phyloP scores from a whole-genome alignment of 2,329 filamentous ascomycete species.

The Elsinoe necatrix region DNA sequence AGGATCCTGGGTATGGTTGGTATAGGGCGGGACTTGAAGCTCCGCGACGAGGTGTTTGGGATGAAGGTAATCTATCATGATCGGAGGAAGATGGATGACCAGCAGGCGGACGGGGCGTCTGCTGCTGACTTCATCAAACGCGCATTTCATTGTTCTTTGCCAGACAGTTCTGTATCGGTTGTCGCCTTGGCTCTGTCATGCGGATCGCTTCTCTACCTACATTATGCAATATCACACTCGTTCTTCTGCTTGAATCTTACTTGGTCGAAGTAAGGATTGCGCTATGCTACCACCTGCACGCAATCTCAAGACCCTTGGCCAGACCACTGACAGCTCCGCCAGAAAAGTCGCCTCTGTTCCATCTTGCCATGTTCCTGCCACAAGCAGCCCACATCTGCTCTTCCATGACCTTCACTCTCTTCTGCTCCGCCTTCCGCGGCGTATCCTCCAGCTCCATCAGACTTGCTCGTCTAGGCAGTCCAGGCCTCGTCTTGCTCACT shows the following conservation, averaged over 20 bases:
- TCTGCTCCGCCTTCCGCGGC: not conserved
- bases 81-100: conserved; percentile 51
- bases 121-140: not conserved
- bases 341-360: conserved; percentile 11
- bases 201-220: not conserved
- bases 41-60: conserved; percentile 64
- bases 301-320: conserved; percentile 1
- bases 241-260: not conserved
- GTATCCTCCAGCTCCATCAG: not conserved
- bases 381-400: conserved; percentile 13
- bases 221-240: not conserved
- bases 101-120: conserved; percentile 46
- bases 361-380: conserved; percentile 4
- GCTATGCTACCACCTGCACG: not conserved
- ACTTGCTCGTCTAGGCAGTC: not conserved
- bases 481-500: not conserved
- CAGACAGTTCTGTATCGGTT: not conserved
- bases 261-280: not conserved
- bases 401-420: not conserved
- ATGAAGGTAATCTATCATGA: conserved; percentile 73
- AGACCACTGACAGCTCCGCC: not conserved
- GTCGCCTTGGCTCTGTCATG: not conserved
- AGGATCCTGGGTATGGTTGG: conserved; percentile 83
- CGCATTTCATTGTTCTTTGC: not conserved
- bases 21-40: conserved; percentile 68